Evolutionary conservation across 106 monocot genomes (phyloP).

Genomic region (Dendrobium chrysotoxum): DNA sequence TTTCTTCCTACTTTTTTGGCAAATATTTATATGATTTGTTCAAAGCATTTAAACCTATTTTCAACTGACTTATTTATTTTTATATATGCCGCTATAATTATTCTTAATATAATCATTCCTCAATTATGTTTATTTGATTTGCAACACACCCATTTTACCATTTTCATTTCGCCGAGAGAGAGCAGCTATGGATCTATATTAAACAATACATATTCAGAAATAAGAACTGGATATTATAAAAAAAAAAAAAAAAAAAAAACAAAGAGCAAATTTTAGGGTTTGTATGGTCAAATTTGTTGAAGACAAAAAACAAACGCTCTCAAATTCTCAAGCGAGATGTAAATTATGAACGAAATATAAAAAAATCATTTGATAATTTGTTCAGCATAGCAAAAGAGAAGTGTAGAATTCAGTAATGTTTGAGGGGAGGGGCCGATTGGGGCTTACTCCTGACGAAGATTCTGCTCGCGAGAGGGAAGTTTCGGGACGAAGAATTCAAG

Average conservation of each 20-base stretch:
- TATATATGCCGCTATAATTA: not conserved
- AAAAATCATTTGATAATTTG: not conserved
- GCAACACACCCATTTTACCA: not conserved
- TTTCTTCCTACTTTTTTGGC: not conserved
- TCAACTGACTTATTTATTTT: too few species aligned
- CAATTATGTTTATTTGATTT: not conserved
- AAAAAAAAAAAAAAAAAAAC: not conserved
- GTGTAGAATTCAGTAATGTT: not conserved
- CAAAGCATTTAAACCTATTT: not conserved
- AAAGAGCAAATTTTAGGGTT: not conserved
- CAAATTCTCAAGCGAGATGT: not conserved
- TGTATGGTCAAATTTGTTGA: not conserved
- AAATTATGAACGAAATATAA: not conserved
- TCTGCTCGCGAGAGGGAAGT: slow-evolving; percentile 3
- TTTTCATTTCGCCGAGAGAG: not conserved
- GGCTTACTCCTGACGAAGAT: slow-evolving; percentile 7
- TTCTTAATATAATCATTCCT: not conserved
- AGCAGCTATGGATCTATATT: not conserved
- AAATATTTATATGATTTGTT: not conserved
- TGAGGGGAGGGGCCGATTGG: not conserved
- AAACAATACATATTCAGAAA: not conserved
- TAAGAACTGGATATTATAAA: not conserved
- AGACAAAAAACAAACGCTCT: not conserved
- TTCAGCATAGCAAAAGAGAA: not conserved
- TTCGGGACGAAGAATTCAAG: not conserved